A percentile compares a stretch with the other conserved stretches of the same genome.
phyloP scores from a whole-genome alignment of 352 stramenopile species.

The Globisporangium abappressorium region DNA sequence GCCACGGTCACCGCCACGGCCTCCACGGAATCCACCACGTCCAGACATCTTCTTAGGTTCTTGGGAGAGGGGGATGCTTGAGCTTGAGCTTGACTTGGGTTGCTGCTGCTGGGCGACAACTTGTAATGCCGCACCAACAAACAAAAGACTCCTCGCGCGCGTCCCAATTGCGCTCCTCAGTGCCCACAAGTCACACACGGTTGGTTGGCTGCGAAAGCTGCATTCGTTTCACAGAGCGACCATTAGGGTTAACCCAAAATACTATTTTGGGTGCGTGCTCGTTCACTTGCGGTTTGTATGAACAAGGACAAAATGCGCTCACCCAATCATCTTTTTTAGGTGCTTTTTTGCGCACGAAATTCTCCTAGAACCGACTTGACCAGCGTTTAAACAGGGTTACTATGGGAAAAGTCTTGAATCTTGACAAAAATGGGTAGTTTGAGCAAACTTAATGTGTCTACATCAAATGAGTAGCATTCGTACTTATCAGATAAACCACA shows the following conservation, averaged over 20 bases:
- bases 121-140: neutral
- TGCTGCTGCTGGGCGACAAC: slow-evolving; percentile 8
- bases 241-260: neutral
- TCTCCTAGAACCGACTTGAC: no score
- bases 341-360: no score
- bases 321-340: no score
- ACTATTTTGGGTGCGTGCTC: no score
- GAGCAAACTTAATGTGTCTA: no score
- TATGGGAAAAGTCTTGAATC: no score
- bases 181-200: neutral
- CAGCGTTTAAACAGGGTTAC: no score
- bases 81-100: slow-evolving; percentile 17
- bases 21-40: slow-evolving; percentile 31
- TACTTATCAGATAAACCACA: no score
- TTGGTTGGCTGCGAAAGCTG: neutral
- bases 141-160: neutral
- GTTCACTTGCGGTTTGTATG: no score
- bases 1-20: slow-evolving; percentile 47
- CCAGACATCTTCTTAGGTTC: slow-evolving; percentile 18
- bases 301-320: no score
- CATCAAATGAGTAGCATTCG: no score
- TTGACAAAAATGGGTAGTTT: no score
- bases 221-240: neutral
- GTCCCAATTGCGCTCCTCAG: neutral
- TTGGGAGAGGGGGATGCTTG: neutral